Percentiles rank a stretch among this genome's conserved stretches.
phyloP scores from a whole-genome alignment of 192 early-diverging fungal species.

The Lobulomyces angularis region DNA sequence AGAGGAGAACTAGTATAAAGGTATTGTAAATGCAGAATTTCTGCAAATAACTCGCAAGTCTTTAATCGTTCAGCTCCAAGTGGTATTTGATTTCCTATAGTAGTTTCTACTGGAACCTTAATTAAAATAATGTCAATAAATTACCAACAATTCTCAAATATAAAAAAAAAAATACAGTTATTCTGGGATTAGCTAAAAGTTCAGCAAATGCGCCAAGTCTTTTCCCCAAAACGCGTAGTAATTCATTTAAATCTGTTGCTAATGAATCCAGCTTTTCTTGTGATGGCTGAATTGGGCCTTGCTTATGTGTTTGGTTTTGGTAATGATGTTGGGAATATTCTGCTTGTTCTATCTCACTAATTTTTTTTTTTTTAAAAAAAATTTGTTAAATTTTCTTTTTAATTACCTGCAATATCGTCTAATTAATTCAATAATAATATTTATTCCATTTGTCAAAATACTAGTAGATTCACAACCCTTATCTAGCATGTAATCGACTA shows the following conservation, averaged over 20 bases:
- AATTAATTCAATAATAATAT: constrained; percentile 95
- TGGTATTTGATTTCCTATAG: constrained; percentile 59
- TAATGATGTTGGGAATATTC: constrained; percentile 48
- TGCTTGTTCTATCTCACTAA: constrained; percentile 46
- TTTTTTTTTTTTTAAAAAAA: not conserved
- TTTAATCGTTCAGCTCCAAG: constrained; percentile 92
- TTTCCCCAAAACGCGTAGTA: constrained; percentile 73
- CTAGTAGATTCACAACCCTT: constrained; percentile 61
- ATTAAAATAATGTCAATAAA: constrained; percentile 8
- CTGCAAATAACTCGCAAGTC: constrained; percentile 96
- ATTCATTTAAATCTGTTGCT: constrained; percentile 73
- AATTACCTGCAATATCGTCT: constrained; percentile 82
- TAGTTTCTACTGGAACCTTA: constrained; percentile 51
- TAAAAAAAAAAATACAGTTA: constrained; percentile 36
- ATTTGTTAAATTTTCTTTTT: not conserved
- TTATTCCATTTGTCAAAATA: constrained; percentile 84
- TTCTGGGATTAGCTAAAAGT: constrained; percentile 61
- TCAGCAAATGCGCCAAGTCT: constrained; percentile 65
- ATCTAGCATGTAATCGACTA: constrained; percentile 65
- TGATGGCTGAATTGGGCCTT: constrained; percentile 21
- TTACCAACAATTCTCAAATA: not conserved
- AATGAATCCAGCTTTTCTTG: constrained; percentile 34
- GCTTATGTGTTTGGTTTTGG: constrained; percentile 18
- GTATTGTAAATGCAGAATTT: constrained; percentile 78
- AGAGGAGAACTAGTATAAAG: constrained; percentile 43